Evolutionary conservation across 768 basidiomycete genomes (phyloP), one percentile per base, ranked within the genome.

Genomic region (Ephemerocybe angulata): DNA sequence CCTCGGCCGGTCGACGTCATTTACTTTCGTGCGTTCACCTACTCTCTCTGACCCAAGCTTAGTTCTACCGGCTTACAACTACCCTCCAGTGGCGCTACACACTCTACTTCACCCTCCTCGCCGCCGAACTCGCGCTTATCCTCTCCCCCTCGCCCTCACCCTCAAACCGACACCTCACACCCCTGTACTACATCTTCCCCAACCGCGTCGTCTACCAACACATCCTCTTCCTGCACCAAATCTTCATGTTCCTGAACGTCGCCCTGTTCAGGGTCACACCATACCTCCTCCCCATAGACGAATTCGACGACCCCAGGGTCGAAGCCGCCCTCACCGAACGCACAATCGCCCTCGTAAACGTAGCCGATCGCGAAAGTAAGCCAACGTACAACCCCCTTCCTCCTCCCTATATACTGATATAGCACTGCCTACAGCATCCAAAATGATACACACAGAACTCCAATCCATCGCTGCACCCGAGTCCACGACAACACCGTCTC

Each of bases 251-350:
- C 65, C 63, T 86, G 54, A 88, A 83, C 28, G 78, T 91, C 35
- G 90, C 88, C 0, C 76, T 92, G 10, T 82, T 80, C 15, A 76
- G 86, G 19, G 83, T 93, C 4, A 81, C 81, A 0, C 91, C 91
- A 0, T 80, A 82, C 28, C 72, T 93, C 53, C 79, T 84, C 58
- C 81, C 85, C 10, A 51, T 65, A 17, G 63, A 67, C 40, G 66
- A 71, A 5, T 35, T 50, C 8, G 54, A 21, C 25, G 71, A 76
- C 33, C 63, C 65, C 3, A 59, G 64, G 4, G 52, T 70, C 6
- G 74, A 72, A 43, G 63, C 75, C 38, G 75, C 72, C 13, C 66
- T 81, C 43, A 71, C 79, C 19, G 76, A 79, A 31, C 65, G 76
- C 27, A 68, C 84, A 3, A 71, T 70, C 11, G 66, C 67, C 10